Percentiles rank a stretch among this genome's conserved stretches.
Conservation (phyloP, 352 stramenopile species). For the Phytophthora quininea region DNA sequence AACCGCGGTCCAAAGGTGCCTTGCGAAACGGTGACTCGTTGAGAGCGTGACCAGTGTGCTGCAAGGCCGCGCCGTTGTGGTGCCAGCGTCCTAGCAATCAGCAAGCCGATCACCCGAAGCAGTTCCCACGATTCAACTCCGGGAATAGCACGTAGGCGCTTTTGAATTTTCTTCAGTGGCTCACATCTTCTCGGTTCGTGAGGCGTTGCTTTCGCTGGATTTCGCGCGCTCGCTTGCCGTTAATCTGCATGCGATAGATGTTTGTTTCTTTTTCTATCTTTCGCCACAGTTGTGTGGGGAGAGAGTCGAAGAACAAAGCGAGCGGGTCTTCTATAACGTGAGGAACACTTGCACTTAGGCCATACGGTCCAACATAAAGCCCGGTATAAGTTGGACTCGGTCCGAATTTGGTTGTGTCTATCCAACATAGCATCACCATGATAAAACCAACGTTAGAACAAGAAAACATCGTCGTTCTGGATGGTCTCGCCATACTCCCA, state of each 20-base stretch:
- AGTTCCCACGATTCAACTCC: not conserved
- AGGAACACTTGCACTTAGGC: not conserved
- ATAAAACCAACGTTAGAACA: not conserved
- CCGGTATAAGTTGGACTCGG: not conserved
- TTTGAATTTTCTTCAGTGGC: not conserved
- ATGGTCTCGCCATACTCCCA: not conserved
- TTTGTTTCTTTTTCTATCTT: not conserved
- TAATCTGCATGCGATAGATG: not conserved
- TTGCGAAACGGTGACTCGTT: not conserved
- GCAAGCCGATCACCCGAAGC: not conserved
- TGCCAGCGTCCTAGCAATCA: constrained; percentile 1
- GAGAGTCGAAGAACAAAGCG: not conserved
- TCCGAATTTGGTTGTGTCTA: not conserved
- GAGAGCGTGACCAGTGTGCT: not conserved
- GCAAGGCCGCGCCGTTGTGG: not conserved
- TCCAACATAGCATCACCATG: too few species aligned
- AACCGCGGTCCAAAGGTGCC: constrained; percentile 6
- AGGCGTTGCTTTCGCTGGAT: not conserved
- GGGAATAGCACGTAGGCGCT: not conserved
- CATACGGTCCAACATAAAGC: not conserved
- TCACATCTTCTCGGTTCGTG: not conserved
- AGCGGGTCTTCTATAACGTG: not conserved
- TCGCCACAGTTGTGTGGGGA: not conserved
- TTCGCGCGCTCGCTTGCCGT: not conserved
- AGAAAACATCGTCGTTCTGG: not conserved